Conservation (phyloP, 2,329 filamentous ascomycete species). For the Fusarium begoniae region DNA sequence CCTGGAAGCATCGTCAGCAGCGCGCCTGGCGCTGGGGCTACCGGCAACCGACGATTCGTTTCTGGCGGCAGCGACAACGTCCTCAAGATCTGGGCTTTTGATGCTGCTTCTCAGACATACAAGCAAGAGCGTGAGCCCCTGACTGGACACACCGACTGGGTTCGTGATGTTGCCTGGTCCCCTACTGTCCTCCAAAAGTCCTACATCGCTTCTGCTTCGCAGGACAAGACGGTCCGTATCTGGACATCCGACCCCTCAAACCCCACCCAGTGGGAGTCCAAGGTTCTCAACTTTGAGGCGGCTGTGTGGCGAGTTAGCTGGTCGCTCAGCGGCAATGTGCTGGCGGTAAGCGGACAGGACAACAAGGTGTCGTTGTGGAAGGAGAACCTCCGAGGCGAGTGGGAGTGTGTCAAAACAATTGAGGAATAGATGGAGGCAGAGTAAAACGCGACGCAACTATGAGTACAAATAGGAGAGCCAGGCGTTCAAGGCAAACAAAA, state of each 20-base stretch:
- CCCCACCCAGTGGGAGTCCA: constrained; percentile 81
- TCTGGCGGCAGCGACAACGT: constrained; percentile 94
- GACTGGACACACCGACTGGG: constrained; percentile 91
- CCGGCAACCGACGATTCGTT: constrained; percentile 82
- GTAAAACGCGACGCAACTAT: constrained; percentile 69
- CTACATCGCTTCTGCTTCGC: constrained; percentile 94
- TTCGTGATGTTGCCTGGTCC: constrained; percentile 96
- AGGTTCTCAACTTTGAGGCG: constrained; percentile 86
- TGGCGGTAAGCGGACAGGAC: constrained; percentile 92
- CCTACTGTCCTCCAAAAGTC: constrained; percentile 94
- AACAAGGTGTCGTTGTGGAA: constrained; percentile 99
- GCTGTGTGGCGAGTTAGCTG: constrained; percentile 97
- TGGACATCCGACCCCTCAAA: constrained; percentile 80
- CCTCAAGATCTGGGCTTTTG: constrained; percentile 92
- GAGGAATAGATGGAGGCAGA: constrained; percentile 78
- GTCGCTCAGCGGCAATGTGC: constrained; percentile 95
- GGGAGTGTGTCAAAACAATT: constrained; percentile 97
- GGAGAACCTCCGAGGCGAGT: constrained; percentile 95
- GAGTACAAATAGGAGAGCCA: constrained; percentile 53
- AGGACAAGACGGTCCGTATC: constrained; percentile 97
- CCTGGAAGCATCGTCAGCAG: constrained; percentile 87
- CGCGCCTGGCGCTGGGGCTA: constrained; percentile 65
- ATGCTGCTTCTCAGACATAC: constrained; percentile 68
- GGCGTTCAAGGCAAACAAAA: constrained; percentile 50
- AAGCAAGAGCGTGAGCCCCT: constrained; percentile 72